Evolutionary conservation across 225 moss, liverwort and hornwort species (phyloP), one percentile per base, ranked within the genome.

Genomic region (Physcomitrium patens): DNA sequence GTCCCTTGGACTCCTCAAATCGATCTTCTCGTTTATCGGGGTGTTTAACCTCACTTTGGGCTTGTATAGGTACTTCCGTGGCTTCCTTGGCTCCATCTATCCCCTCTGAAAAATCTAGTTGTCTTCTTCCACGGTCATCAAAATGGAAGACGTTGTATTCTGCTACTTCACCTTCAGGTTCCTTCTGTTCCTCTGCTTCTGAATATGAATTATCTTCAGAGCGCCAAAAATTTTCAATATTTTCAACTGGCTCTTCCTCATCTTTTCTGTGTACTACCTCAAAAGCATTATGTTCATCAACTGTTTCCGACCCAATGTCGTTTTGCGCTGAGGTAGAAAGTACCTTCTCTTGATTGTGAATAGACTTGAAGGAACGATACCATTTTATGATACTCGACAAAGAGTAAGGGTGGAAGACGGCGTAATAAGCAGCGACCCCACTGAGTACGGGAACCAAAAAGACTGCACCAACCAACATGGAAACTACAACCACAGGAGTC

Each of bases 381-480:
- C 65, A 58, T 22, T 65, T 78, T 20, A 5, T 48, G 58, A 66
- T 14, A 10, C 37, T 72, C 44, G 45, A 72, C 15, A 65, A 45
- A 68, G 68, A 54, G 48, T 44, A 48, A 14, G 48, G 44, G 18
- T 23, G 68, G 68, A 74, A 47, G 61, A 79, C 19, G 16, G 22
- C 37, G 55, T 55, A 74, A 63, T 63, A 80, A 37, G 74, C 74
- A 54, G 28, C 27, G 15, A 51, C 55, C 70, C 80, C 80, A 41
- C 80, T 75, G 0, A 74, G 31, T 20, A 75, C 12, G 70, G 80
- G 75, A 37, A 69, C 46, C 17, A 56, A 18, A 56, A 80, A 58
- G 13, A 70, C 8, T 12, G 63, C 18, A 55, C 69, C 80, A 10
- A 74, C 63, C 27, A 74, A 28, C 41, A 74, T 10, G 3, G 56